A percentile compares a stretch with the other conserved stretches of the same genome.
Conservation (phyloP, 306 rosid species). For the Benincasa hispida region DNA sequence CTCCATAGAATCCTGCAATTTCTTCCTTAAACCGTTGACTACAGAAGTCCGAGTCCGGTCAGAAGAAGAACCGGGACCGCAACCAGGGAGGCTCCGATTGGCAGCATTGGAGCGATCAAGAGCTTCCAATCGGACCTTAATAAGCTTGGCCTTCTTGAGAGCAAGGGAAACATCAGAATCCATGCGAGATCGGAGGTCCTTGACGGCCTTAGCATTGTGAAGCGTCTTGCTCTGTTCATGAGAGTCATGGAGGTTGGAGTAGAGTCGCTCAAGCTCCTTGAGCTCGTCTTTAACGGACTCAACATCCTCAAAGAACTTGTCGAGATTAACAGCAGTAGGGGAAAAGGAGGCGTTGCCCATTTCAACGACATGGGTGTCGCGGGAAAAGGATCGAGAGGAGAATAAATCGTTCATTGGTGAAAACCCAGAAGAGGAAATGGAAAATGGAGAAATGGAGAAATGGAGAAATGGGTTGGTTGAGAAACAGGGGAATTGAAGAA, state of each 20-base stretch:
- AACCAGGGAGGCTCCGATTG: constrained; percentile 56
- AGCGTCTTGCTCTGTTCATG: constrained; percentile 79
- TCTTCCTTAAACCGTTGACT: constrained; percentile 77
- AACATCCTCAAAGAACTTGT: constrained; percentile 69
- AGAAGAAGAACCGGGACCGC: constrained; percentile 88
- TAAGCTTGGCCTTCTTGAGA: constrained; percentile 71
- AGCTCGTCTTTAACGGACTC: constrained; percentile 78
- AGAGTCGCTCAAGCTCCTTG: constrained; percentile 48
- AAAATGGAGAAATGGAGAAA: not conserved
- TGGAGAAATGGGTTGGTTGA: not conserved
- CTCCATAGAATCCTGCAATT: constrained; percentile 82
- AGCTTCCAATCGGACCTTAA: constrained; percentile 76
- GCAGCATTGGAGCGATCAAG: constrained; percentile 89
- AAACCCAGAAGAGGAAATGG: not conserved
- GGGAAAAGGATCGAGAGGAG: constrained; percentile 60
- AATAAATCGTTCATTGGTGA: constrained; percentile 61
- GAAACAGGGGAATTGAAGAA: not conserved
- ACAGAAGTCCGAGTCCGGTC: constrained; percentile 86
- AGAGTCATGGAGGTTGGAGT: constrained; percentile 26
- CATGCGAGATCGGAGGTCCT: constrained; percentile 80
- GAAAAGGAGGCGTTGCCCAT: constrained; percentile 27
- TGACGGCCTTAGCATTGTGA: constrained; percentile 66
- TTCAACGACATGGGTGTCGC: constrained; percentile 58
- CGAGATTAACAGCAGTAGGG: constrained; percentile 38
- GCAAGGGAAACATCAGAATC: constrained; percentile 65